Conservation (phyloP, 768 basidiomycete genomes). For the Arthromyces matolae region DNA sequence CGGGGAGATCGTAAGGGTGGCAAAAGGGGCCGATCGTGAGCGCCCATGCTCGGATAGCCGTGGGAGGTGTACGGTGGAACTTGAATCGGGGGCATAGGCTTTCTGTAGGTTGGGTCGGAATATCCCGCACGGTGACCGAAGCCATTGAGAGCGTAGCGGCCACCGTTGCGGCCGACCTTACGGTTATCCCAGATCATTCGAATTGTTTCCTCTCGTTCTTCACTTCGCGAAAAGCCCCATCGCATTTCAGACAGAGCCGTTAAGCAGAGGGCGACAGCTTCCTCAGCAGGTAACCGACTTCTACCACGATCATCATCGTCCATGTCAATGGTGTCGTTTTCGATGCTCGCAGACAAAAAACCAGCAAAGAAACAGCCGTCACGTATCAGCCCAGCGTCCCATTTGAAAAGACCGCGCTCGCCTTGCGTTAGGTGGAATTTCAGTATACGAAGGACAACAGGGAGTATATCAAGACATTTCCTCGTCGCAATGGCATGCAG, state of each 20-base stretch:
- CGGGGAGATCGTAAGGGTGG: conserved; percentile 42
- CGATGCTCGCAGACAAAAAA: conserved; percentile 65
- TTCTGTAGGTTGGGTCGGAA: conserved; percentile 14
- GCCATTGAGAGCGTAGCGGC: conserved; percentile 13
- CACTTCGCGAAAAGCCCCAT: conserved; percentile 75
- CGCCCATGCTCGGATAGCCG: conserved; percentile 16
- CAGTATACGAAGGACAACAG: conserved; percentile 47
- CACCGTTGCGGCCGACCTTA: conserved; percentile 26
- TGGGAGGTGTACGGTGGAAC: conserved; percentile 19
- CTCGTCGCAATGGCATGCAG: conserved; percentile 47
- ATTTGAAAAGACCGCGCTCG: conserved; percentile 60
- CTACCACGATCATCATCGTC: conserved; percentile 33
- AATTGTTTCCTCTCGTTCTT: conserved; percentile 66
- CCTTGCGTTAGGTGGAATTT: conserved; percentile 42
- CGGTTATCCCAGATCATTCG: conserved; percentile 48
- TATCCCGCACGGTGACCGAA: conserved; percentile 7
- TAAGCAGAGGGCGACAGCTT: conserved; percentile 56
- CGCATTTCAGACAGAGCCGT: conserved; percentile 76
- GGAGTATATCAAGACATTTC: conserved; percentile 49
- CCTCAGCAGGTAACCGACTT: conserved; percentile 33
- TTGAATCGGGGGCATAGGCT: conserved; percentile 13
- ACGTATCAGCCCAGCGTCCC: conserved; percentile 81
- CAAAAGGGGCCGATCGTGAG: conserved; percentile 41
- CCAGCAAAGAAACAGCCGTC: conserved; percentile 91
- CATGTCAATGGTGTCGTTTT: conserved; percentile 37